These are phyloP conservation scores for Chloromonas sp. DNA, from an alignment of 163 green algal species.

Conservation along the genomic window DNA sequence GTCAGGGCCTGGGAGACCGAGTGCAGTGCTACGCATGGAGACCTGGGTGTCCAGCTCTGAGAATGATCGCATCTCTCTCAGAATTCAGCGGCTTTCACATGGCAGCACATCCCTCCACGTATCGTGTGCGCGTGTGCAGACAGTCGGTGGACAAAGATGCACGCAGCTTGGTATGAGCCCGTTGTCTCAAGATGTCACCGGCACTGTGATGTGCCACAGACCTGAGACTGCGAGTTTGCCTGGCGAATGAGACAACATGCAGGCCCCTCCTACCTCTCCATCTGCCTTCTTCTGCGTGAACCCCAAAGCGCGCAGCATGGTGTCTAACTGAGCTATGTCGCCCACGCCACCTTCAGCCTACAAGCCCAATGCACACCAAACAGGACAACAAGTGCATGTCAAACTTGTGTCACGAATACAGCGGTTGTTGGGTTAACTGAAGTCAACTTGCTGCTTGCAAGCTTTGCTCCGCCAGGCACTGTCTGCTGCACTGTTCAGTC, in stretches of 20 bases:
- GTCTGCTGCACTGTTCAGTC: background rate
- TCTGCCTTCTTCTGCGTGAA: constrained; percentile 75
- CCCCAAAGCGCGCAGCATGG: constrained; percentile 68
- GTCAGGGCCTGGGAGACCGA: background rate
- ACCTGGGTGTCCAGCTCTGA: background rate
- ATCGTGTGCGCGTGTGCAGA: too few species aligned
- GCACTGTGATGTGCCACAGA: too few species aligned
- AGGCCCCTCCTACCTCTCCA: constrained; percentile 44
- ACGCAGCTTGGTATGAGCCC: too few species aligned
- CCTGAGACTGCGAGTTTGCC: too few species aligned
- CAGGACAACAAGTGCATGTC: too few species aligned
- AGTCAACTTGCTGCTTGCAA: background rate
- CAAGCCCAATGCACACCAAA: background rate
- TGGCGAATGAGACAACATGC: background rate
- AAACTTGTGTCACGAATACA: too few species aligned
- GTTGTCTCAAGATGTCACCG: too few species aligned
- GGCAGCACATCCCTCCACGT: background rate
- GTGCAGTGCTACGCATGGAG: background rate
- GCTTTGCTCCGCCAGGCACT: background rate
- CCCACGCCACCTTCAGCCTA: constrained; percentile 82
- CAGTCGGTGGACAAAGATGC: too few species aligned
- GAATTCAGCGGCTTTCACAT: background rate
- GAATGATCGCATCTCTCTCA: background rate
- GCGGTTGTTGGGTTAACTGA: background rate
- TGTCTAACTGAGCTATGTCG: constrained; percentile 89